Evolutionary conservation across 2,329 filamentous ascomycete species (phyloP).

Genomic region (Mariannaea sp.): DNA sequence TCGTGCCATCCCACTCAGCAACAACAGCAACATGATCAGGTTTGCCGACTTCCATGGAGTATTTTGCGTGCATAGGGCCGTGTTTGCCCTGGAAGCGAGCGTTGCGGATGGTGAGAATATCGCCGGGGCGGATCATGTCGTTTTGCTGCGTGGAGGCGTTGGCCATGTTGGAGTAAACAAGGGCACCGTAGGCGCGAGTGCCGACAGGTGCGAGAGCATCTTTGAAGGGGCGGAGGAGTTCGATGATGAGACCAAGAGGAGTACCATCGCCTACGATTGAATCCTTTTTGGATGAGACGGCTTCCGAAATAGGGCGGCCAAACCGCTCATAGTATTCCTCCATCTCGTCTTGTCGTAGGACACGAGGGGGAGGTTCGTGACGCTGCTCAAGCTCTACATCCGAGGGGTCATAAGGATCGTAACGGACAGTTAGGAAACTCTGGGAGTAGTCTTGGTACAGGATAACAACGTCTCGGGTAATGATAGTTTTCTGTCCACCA

Average conservation of each 20-base stretch:
- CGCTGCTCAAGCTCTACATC: constrained; percentile 81
- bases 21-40: constrained; percentile 89
- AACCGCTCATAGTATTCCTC: constrained; percentile 83
- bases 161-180: constrained; percentile 93
- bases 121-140: constrained; percentile 91
- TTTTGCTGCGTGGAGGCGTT: constrained; percentile 90
- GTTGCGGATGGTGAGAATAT: constrained; percentile 91
- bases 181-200: constrained; percentile 85
- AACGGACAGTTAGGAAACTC: constrained; percentile 81
- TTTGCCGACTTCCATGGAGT: constrained; percentile 84
- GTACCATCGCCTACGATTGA: constrained; percentile 83
- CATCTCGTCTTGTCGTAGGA: constrained; percentile 88
- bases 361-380: constrained; percentile 81
- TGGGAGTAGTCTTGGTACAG: constrained; percentile 96
- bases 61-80: constrained; percentile 94
- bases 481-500: constrained; percentile 69
- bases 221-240: constrained; percentile 74
- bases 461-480: constrained; percentile 84
- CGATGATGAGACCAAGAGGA: constrained; percentile 74
- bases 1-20: constrained; percentile 96
- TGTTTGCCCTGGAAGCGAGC: constrained; percentile 94
- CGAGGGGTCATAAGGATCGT: constrained; percentile 73
- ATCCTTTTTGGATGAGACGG: constrained; percentile 74
- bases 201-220: constrained; percentile 83
- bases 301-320: constrained; percentile 76